Evolutionary conservation across 192 early-diverging fungal species (phyloP), one percentile per base, ranked within the genome.

Genomic region (Backusella parvicylindrica): DNA sequence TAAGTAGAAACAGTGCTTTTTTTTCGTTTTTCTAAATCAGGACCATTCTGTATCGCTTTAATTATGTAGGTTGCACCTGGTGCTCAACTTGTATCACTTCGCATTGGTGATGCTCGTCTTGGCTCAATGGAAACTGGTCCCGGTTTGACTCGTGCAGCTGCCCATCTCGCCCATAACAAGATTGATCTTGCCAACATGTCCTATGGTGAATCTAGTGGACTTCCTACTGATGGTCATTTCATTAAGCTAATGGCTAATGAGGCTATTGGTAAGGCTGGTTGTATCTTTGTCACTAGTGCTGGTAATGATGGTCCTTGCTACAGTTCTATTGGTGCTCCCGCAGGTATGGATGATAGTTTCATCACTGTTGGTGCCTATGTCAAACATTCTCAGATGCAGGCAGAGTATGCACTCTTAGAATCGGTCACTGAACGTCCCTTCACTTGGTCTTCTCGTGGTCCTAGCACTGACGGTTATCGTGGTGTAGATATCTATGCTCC

Each of bases 291-390:
- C 13, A 85, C 92, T 30, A 92, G 92, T 49, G 95, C 95, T 0
- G 96, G 98, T 67, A 99, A 99, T 77, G 91, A 91, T 60, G 98
- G 98, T 11, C 97, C 98, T 2, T 93, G 91, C 23, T 84, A 97
- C 71, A 89, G 91, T 26, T 95, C 97, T 1, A 86, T 90, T 26
- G 92, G 95, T 37, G 87, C 96, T 3, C 98, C 98, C 0, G 95
- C 93, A 64, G 92, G 92, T 68, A 91, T 89, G 53, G 85, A 85
- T 6, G 81, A 88, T 37, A 88, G 84, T 67, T 79, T 98, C n/a
- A 92, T 99, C 38, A 89, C 92, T 18, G 98, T 98, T 15, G 98
- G 98, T 23, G 98, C 98, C 0, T 96, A 94, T 73, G 92, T 95
- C 13, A 92, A 89, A 53, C 85, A 92, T 64, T 84, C 88, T 43